Base-by-base conservation (phyloP, 2,329 filamentous ascomycete genomes). In the Stemphylium beticola region DNA sequence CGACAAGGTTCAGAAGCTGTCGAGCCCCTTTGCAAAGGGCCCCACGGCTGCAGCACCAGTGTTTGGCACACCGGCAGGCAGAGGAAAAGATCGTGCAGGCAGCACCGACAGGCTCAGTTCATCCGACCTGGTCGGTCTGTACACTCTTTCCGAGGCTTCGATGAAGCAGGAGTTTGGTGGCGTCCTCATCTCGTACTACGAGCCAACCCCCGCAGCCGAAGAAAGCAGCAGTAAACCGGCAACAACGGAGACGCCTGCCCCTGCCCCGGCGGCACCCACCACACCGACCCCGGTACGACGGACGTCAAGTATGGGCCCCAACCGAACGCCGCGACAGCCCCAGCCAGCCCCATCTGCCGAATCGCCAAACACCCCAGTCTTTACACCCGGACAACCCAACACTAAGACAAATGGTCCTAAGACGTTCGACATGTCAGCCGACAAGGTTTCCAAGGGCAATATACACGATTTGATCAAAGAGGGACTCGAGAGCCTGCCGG, bases 1-100 rank as follows among this genome's bases (percentile, higher is more conserved):
- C 41, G 92, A 97, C 58, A 89, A 90, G 64, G 85, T 99, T 47
- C 89, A 93, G 61, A 91, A 91, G 75, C 81, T 99, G 48, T 88
- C 93, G 5, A 79, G 87, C 53, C 91, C 93, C 6, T 96, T 98
- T 70, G 81, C 87, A 40, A 96, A 92, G 76, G 85, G 85, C 37
- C 72, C 83, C 14, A 68, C 77, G 4, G 76, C 83, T 4, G 76
- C 84, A 6, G 49, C 60, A 9, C 62, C n/a, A 71, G 81, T 83
- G 4, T 83, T 86, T 12, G 79, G 76, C 32, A 81, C 80, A 11
- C 84, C 86, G n/a, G 73, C 78, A 18, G 77, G 77, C 49, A 96
- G 96, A 76, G 86, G 84, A 43, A 96, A 93, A 74, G 92, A 74
- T 11, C 64, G 69, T 36, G 60, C 61, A 8, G 55, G 41, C n/a